Conservation (phyloP, 1,139 yeast species). For the Saccharomycopsis phalli region DNA sequence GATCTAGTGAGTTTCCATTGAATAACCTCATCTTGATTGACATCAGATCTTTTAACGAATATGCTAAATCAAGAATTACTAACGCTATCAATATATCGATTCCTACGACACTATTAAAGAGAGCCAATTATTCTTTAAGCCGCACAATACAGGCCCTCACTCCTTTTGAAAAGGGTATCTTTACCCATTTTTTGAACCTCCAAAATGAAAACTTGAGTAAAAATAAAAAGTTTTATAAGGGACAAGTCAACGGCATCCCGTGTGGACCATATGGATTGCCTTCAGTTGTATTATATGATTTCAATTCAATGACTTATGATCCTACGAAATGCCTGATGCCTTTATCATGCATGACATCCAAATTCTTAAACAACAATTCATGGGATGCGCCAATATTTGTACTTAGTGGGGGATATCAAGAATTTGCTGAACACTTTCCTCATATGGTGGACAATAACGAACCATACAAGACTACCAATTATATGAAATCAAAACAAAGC, state of each 20-base stretch:
- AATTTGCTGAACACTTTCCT: constrained; percentile 27
- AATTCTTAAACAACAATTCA: constrained; percentile 34
- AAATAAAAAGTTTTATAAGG: constrained; percentile 29
- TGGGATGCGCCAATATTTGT: constrained; percentile 32
- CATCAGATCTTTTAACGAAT: constrained; percentile 63
- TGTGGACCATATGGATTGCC: constrained; percentile 20
- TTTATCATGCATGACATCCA: constrained; percentile 39
- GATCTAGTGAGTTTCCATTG: not conserved
- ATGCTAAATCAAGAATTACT: constrained; percentile 40
- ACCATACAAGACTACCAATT: constrained; percentile 20
- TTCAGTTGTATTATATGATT: constrained; percentile 18
- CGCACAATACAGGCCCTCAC: constrained; percentile 32
- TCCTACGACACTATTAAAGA: constrained; percentile 68
- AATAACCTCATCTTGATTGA: constrained; percentile 41
- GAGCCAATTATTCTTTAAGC: constrained; percentile 51
- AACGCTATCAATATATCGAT: constrained; percentile 60
- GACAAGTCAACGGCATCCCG: constrained; percentile 21
- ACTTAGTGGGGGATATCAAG: constrained; percentile 30
- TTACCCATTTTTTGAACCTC: constrained; percentile 24
- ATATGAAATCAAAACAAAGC: constrained; percentile 2
- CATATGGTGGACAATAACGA: constrained; percentile 22
- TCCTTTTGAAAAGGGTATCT: constrained; percentile 30
- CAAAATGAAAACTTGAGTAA: constrained; percentile 22
- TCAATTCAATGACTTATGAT: constrained; percentile 4
- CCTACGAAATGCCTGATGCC: constrained; percentile 31